These are phyloP conservation scores for Viola pubescens DNA, from an alignment of 441 rosid genomes.

Conservation along the genomic window DNA sequence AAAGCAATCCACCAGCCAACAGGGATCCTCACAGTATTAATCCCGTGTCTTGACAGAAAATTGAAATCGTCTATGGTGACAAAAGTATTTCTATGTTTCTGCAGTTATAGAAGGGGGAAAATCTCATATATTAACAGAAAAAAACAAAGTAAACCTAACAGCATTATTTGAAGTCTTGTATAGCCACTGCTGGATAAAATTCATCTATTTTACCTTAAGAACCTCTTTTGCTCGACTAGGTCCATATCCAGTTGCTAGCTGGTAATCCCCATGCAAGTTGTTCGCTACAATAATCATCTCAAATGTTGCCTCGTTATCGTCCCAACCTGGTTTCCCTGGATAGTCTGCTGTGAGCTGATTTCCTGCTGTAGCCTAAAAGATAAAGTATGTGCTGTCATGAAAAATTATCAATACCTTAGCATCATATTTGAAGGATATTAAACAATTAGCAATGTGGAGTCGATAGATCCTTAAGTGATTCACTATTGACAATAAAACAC, in stretches of 20 bases:
- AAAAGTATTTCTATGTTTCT: constrained; percentile 57
- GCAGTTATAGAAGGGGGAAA: constrained; percentile 21
- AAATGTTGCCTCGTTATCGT: constrained; percentile 60
- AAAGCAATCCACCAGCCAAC: constrained; percentile 84
- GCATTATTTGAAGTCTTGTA: background rate
- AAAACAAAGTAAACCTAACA: constrained; percentile 3
- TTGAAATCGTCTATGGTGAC: constrained; percentile 51
- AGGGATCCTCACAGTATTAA: constrained; percentile 69
- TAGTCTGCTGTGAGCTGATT: constrained; percentile 58
- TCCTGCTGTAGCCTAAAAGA: constrained; percentile 43
- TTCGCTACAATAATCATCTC: constrained; percentile 50
- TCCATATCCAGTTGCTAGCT: constrained; percentile 66
- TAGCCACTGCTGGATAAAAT: no score
- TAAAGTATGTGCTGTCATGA: constrained; percentile 22
- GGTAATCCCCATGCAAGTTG: constrained; percentile 71
- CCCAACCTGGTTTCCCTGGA: constrained; percentile 62
- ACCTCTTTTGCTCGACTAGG: constrained; percentile 46
- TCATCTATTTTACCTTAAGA: constrained; percentile 37
- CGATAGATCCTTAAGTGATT: background rate
- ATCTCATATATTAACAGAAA: background rate
- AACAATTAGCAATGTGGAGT: constrained; percentile 8
- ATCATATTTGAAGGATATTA: constrained; percentile 4
- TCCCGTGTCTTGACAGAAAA: constrained; percentile 51
- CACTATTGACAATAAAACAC: no score
- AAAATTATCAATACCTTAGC: constrained; percentile 7